Evolutionary conservation across 169 alveolate genomes (phyloP), one percentile per base, ranked within the genome.

Genomic region (Neospora caninum): DNA sequence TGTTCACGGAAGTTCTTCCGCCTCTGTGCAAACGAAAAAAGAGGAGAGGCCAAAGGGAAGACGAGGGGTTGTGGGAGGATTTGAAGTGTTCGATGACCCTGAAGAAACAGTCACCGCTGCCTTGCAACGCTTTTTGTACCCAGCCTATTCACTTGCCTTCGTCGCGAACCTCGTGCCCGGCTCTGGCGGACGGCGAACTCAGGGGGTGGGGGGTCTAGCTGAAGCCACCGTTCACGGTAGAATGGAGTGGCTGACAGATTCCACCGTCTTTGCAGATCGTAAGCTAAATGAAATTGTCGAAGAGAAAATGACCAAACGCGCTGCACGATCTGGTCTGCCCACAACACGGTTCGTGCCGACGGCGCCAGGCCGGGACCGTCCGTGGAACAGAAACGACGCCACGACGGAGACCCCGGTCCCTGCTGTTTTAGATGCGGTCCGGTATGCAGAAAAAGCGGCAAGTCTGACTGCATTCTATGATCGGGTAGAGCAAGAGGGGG

Each of bases 11-110:
- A 64, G 20, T 16, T 16, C 25, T 6, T 29, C 73, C 31, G 0
- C 31, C 34, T 10, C n/a, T 27, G 7, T 29, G n/a, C 16, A 64
- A 29, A 6, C 31, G 25, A 6, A 64, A 22, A 64, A 27, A 9
- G 20, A 29, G 73, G 29, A 38, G 31, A 16, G 39, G 1, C 22
- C 27, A 25, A 78, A 78, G 86, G 86, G 86, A 20, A 78, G 20
- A n/a, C 22, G 86, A 9, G 45, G 13, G 1, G 86, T 78, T 10
- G 39, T 36, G 49, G 86, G 86, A 13, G 86, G 86, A 10, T 78
- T 78, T 78, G 86, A 78, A 43, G 86, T 38, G 39, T n/a, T 29
- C 22, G 86, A 78, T n/a, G 86, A 78, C 86, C 86, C 86, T 1
- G 39, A n/a, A 16, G 86, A 78, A 38, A 78, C 86, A 36, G 86